Evolutionary conservation across 345 rosid genomes (phyloP).

Genomic region (Citrus cavaleriei): DNA sequence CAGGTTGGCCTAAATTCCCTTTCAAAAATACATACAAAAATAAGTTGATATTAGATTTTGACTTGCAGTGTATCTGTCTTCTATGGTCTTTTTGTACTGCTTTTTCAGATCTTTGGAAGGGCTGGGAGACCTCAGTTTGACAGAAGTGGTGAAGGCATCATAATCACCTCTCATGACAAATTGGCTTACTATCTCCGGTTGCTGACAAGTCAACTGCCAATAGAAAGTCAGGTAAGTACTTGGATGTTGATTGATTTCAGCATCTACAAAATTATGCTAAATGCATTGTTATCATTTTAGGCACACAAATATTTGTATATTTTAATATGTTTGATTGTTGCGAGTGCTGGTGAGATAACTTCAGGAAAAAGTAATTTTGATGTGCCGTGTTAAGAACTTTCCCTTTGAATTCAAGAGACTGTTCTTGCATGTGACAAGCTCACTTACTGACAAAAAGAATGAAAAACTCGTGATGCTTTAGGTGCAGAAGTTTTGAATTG

Average conservation of each 20-base stretch:
- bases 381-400: neutral
- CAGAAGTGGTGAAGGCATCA: constrained; percentile 97
- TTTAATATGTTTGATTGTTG: too few species aligned
- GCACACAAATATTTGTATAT: neutral
- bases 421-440: neutral
- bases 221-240: constrained; percentile 88
- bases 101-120: constrained; percentile 87
- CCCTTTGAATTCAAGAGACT: neutral
- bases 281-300: neutral
- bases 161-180: constrained; percentile 95
- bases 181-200: constrained; percentile 83
- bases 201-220: constrained; percentile 95
- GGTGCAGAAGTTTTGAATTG: neutral
- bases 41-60: neutral
- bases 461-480: neutral
- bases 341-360: neutral
- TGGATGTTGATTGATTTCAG: constrained; percentile 3
- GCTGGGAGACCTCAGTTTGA: constrained; percentile 99
- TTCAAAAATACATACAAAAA: neutral
- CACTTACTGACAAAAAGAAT: neutral
- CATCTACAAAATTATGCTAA: constrained; percentile 3
- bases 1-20: constrained; percentile 49
- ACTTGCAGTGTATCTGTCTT: neutral
- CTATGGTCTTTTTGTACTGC: constrained; percentile 8
- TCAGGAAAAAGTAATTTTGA: neutral